Evolutionary conservation across 345 rosid genomes (phyloP).

Genomic region (Arabidopsis suecica): DNA sequence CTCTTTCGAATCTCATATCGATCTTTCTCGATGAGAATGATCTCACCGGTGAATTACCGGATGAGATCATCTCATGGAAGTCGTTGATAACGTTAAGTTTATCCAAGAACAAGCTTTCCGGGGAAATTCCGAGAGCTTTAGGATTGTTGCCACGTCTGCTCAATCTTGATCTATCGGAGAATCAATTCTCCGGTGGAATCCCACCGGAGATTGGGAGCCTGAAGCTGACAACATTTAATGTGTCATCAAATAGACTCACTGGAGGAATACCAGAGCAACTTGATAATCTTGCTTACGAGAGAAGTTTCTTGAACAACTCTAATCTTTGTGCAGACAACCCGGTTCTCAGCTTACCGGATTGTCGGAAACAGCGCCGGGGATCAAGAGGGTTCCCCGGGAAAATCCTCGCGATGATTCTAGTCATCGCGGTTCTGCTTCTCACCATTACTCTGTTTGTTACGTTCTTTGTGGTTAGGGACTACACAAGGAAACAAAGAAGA

Average conservation of each 20-base stretch:
- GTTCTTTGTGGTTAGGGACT: constrained; percentile 55
- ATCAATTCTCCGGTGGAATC: constrained; percentile 70
- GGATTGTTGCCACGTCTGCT: constrained; percentile 63
- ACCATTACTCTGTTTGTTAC: constrained; percentile 41
- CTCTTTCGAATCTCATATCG: constrained; percentile 51
- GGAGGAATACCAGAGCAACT: constrained; percentile 66
- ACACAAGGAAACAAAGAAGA: constrained; percentile 48
- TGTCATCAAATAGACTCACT: constrained; percentile 72
- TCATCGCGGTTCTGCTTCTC: constrained; percentile 48
- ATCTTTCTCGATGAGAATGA: constrained; percentile 64
- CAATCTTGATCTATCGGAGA: constrained; percentile 69
- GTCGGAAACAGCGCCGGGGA: constrained; percentile 39
- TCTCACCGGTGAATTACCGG: constrained; percentile 72
- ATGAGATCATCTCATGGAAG: constrained; percentile 67
- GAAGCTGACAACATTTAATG: constrained; percentile 53
- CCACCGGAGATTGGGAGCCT: constrained; percentile 63
- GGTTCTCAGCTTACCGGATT: constrained; percentile 60
- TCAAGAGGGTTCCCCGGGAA: constrained; percentile 54
- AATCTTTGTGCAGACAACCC: constrained; percentile 64
- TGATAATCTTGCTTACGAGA: constrained; percentile 67
- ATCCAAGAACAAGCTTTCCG: constrained; percentile 71
- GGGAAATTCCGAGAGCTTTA: constrained; percentile 63
- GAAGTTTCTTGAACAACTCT: constrained; percentile 72
- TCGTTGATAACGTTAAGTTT: constrained; percentile 55
- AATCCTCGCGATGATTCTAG: constrained; percentile 53